phyloP scores from a whole-genome alignment of 768 basidiomycete genomes.

The Saitozyma sp. region DNA sequence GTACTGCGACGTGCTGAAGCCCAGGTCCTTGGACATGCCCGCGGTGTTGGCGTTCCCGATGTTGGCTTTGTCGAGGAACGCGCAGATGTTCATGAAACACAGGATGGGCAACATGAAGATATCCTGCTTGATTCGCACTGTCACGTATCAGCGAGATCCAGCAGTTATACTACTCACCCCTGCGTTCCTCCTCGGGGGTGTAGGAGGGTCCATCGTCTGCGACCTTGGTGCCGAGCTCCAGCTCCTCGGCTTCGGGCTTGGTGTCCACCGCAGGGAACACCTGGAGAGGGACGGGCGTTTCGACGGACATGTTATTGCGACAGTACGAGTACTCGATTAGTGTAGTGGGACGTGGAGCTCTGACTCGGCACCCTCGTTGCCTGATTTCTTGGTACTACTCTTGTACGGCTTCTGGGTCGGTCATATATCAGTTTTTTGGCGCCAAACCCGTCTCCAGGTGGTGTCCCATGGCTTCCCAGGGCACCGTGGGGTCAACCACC shows the following conservation, averaged over 20 bases:
- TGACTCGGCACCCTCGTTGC: no score
- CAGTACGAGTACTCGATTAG: no score
- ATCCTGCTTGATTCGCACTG: constrained; percentile 26
- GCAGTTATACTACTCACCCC: constrained; percentile 3
- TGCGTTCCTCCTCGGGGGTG: constrained; percentile 11
- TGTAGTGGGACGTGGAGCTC: no score
- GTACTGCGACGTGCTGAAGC: constrained; percentile 20
- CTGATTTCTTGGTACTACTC: no score
- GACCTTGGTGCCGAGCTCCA: neutral
- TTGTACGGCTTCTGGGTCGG: no score
- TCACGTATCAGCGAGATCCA: neutral
- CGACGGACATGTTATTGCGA: no score
- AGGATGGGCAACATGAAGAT: constrained; percentile 19
- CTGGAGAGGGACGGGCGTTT: no score
- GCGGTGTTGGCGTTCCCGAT: constrained; percentile 23
- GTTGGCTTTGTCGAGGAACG: constrained; percentile 28
- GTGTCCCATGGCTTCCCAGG: no score
- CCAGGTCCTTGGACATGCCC: constrained; percentile 21
- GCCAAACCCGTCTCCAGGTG: no score
- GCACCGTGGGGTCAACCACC: no score
- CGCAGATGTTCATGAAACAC: constrained; percentile 25
- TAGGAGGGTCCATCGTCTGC: constrained; percentile 7
- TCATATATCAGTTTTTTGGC: no score
- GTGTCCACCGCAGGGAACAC: neutral
- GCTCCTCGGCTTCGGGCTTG: constrained; percentile 2